Conservation (phyloP, 495 filamentous ascomycete genomes). For the Aspergillus haitiensis region DNA sequence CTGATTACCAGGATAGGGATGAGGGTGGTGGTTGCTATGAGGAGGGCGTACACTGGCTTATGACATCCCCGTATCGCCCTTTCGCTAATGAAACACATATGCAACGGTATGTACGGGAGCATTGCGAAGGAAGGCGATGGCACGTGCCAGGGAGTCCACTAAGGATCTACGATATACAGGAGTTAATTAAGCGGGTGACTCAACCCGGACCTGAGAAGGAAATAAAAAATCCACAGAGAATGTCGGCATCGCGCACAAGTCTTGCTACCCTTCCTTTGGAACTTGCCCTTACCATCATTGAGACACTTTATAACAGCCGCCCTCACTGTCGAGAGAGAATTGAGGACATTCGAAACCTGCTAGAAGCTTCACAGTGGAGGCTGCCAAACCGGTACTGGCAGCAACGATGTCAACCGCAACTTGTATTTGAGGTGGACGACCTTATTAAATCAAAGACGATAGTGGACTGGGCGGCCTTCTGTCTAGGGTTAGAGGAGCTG, state of each 20-base stretch:
- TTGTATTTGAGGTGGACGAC: constrained; percentile 13
- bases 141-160: constrained; percentile 8
- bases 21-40: too few relatives aligned
- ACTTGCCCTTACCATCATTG: constrained; percentile 13
- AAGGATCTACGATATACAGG: constrained; percentile 12
- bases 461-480: constrained; percentile 13
- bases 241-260: neutral
- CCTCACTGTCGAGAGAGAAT: neutral
- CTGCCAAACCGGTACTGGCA: constrained; percentile 14
- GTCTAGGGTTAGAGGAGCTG: constrained; percentile 8
- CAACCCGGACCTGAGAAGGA: neutral
- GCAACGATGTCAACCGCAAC: neutral
- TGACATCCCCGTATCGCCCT: neutral
- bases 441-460: neutral
- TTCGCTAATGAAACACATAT: neutral
- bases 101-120: neutral
- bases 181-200: constrained; percentile 5
- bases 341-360: constrained; percentile 2
- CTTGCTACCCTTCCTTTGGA: constrained; percentile 3
- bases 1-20: neutral
- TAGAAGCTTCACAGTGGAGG: constrained; percentile 16
- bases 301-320: neutral
- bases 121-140: neutral
- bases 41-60: neutral
- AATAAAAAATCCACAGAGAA: neutral